Conservation (phyloP, 179 eudicot species). For the Carnegiea gigantea region DNA sequence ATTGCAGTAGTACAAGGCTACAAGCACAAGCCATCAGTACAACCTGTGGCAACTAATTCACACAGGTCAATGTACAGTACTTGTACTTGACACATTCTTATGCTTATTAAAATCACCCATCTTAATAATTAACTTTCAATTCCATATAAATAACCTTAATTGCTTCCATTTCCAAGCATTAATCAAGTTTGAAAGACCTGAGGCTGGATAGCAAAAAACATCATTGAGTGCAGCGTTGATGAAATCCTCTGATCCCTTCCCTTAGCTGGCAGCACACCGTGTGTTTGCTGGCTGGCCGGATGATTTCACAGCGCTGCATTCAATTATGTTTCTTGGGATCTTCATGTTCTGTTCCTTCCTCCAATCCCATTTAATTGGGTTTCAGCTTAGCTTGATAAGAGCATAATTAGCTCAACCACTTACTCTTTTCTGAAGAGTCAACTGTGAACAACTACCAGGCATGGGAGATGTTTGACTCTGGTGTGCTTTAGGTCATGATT, state of each 20-base stretch:
- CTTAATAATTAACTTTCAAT: neutral
- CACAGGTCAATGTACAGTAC: neutral
- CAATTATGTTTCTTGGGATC: constrained; percentile 28
- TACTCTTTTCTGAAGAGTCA: neutral
- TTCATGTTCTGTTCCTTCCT: neutral
- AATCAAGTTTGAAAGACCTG: neutral
- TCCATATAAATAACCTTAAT: neutral
- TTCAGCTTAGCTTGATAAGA: neutral
- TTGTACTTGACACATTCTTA: constrained; percentile 6
- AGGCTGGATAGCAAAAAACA: constrained; percentile 10
- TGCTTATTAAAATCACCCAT: neutral
- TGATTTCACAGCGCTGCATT: constrained; percentile 19
- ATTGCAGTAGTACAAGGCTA: neutral
- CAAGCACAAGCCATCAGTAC: neutral
- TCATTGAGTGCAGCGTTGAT: constrained; percentile 45
- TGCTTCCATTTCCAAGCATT: neutral
- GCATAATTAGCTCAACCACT: neutral
- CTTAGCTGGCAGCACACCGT: neutral
- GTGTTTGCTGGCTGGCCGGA: neutral
- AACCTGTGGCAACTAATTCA: neutral
- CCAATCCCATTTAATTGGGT: neutral
- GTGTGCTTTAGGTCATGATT: neutral
- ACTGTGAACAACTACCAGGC: neutral
- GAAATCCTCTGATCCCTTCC: constrained; percentile 1
- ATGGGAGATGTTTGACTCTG: neutral